phyloP scores from a whole-genome alignment of 192 early-diverging fungal species.

The Phycomyces nitens region DNA sequence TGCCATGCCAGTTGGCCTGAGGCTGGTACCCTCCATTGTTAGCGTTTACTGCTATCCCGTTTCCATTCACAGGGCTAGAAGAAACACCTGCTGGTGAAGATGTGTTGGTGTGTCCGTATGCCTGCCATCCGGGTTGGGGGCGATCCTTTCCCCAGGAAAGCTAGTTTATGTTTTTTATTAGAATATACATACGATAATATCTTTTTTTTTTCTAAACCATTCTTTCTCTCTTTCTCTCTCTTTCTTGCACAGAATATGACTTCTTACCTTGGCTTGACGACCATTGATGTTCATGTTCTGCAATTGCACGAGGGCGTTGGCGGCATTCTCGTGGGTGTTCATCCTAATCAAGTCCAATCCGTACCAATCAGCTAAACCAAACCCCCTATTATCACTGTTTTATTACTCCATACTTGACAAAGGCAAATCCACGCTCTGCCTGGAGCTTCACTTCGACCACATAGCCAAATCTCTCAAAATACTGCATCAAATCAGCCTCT shows the following conservation, averaged over 20 bases:
- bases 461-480: slow-evolving; percentile 77
- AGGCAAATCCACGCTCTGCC: slow-evolving; percentile 88
- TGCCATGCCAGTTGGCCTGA: slow-evolving; percentile 17
- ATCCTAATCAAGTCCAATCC: slow-evolving; percentile 40
- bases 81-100: background rate
- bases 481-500: slow-evolving; percentile 66
- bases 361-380: background rate
- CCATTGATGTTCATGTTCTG: slow-evolving; percentile 72
- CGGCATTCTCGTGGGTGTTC: slow-evolving; percentile 87
- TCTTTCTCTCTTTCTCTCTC: too few species aligned
- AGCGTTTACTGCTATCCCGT: background rate
- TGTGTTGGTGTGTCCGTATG: slow-evolving; percentile 18
- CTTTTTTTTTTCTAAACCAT: too few species aligned
- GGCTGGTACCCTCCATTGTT: slow-evolving; percentile 4
- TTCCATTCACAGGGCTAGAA: slow-evolving; percentile 17
- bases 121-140: slow-evolving; percentile 42
- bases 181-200: too few species aligned
- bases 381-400: background rate
- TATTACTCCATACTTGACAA: slow-evolving; percentile 64
- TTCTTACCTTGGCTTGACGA: slow-evolving; percentile 65
- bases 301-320: slow-evolving; percentile 81
- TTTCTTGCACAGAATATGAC: too few species aligned
- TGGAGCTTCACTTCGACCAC: slow-evolving; percentile 80
- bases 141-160: slow-evolving; percentile 90
- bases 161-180: too few species aligned